A percentile compares a stretch with the other conserved stretches of the same genome.
Conservation (phyloP, 306 rosid genomes). For the Pterocarpus santalinus region DNA sequence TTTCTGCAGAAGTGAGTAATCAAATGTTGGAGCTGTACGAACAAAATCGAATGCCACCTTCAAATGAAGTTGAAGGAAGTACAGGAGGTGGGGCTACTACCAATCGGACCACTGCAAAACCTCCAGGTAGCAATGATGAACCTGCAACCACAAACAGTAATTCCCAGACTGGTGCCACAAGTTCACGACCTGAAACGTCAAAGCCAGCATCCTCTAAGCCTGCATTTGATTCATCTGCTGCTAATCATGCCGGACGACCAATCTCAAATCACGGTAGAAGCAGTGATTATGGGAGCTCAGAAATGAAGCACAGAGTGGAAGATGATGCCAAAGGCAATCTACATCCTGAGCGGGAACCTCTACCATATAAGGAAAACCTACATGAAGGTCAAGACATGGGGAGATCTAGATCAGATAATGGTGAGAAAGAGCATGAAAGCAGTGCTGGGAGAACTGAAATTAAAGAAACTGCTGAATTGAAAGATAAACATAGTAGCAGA, state of each 20-base stretch:
- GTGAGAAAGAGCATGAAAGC: conserved; percentile 65
- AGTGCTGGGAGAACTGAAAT: conserved; percentile 62
- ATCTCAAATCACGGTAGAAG: conserved; percentile 59
- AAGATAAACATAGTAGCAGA: conserved; percentile 68
- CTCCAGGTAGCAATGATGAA: conserved; percentile 72
- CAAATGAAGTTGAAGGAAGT: conserved; percentile 81
- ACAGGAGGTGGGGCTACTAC: conserved; percentile 61
- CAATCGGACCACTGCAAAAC: conserved; percentile 57
- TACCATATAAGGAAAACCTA: conserved; percentile 56
- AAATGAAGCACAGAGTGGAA: conserved; percentile 68
- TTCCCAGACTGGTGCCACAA: conserved; percentile 67
- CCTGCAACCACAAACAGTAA: conserved; percentile 61
- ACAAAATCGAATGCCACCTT: conserved; percentile 80
- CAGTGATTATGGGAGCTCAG: conserved; percentile 70
- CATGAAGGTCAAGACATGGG: conserved; percentile 57
- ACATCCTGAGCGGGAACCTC: conserved; percentile 52
- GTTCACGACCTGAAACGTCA: conserved; percentile 59
- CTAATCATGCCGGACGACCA: conserved; percentile 62
- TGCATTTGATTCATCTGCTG: conserved; percentile 59
- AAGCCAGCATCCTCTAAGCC: conserved; percentile 71
- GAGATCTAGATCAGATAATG: conserved; percentile 60
- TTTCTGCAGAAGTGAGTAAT: conserved; percentile 94
- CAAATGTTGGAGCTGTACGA: conserved; percentile 98
- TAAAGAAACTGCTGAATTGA: conserved; percentile 67
- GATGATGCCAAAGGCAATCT: conserved; percentile 67